phyloP scores from a whole-genome alignment of 805 yeast genomes.

The Blastobotrys attinorum region DNA sequence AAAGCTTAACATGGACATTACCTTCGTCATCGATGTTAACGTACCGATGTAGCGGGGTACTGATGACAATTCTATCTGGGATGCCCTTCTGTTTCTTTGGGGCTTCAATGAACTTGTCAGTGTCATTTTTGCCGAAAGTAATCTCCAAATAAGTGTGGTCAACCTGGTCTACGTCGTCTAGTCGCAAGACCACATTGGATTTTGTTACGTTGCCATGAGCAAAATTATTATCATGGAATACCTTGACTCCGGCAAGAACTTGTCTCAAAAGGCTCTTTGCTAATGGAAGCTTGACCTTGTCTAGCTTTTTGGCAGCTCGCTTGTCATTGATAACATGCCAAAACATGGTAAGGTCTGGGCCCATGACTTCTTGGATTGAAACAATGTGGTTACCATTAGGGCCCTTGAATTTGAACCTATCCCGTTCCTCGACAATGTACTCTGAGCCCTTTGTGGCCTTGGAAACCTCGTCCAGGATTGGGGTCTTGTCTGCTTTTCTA shows the following conservation, averaged over 20 bases:
- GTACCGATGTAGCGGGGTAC: constrained; percentile 1
- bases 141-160: constrained; percentile 1
- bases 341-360: constrained; percentile 3
- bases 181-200: constrained; percentile 2
- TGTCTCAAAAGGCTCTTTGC: constrained; percentile 3
- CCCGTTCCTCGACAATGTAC: constrained; percentile 3
- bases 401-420: constrained; percentile 2
- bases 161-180: constrained; percentile 5
- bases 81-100: constrained; percentile 7
- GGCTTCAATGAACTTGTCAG: not conserved
- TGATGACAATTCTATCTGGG: constrained; percentile 1
- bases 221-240: constrained; percentile 1
- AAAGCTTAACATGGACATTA: not conserved
- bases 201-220: constrained; percentile 4
- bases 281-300: constrained; percentile 1
- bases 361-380: constrained; percentile 3
- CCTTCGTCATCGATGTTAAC: constrained; percentile 3
- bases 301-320: constrained; percentile 6
- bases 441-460: not conserved
- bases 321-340: constrained; percentile 4
- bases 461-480: constrained; percentile 2
- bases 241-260: constrained; percentile 2
- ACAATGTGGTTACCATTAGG: constrained; percentile 6
- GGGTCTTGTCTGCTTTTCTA: constrained; percentile 5
- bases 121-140: not conserved